Evolutionary conservation across 805 yeast species (phyloP).

Genomic region (Candida quercuum): DNA sequence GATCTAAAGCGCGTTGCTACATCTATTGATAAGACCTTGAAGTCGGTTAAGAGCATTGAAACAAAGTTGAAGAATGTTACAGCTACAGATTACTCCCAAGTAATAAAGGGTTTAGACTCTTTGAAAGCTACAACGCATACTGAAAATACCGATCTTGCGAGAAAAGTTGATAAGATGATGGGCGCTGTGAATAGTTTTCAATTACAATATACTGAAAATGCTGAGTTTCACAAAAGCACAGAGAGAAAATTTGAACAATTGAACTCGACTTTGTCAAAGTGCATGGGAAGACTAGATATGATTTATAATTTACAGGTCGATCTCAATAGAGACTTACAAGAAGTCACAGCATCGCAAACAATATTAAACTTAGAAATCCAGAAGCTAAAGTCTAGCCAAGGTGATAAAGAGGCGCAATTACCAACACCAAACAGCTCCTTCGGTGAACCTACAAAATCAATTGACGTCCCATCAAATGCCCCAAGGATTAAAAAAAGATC

Average conservation of each 20-base stretch:
- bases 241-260: background rate
- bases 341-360: background rate
- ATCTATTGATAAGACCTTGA: background rate
- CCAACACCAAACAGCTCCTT: background rate
- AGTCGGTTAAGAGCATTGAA: background rate
- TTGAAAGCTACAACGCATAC: no score
- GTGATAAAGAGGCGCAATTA: no score
- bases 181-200: no score
- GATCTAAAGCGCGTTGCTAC: constrained; percentile 1
- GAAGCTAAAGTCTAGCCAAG: background rate
- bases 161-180: no score
- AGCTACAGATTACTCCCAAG: no score
- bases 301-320: constrained; percentile 5
- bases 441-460: background rate
- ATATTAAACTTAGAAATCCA: background rate
- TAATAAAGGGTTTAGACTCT: no score
- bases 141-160: no score
- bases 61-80: no score
- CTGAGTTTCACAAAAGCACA: background rate
- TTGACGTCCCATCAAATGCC: no score
- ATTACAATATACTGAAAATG: background rate
- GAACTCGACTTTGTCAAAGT: constrained; percentile 2
- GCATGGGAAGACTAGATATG: constrained; percentile 4
- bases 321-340: background rate
- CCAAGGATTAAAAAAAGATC: no score